Evolutionary conservation across 1,284 basidiomycete species (phyloP), one percentile per base, ranked within the genome.

Genomic region (Ganoderma leucocontextum): DNA sequence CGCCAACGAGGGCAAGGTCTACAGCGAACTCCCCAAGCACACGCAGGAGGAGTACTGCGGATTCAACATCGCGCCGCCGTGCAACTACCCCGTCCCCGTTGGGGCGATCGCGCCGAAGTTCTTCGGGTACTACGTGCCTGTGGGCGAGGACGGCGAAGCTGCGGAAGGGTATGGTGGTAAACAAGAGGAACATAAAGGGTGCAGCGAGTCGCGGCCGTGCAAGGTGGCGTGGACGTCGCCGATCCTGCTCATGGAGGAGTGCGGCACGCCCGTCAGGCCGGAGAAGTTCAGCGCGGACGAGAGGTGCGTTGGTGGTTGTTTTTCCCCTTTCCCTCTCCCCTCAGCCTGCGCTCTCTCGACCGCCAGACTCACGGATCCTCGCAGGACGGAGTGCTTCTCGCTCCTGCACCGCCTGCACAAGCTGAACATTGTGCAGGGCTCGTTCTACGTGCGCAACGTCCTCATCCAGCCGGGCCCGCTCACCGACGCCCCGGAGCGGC

Each of bases 71-170:
- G 71, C 84, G 5, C 70, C 73, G 12, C 84, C 84, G 10, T 39
- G 84, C 57, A 77, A 78, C 47, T 78, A 82, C 58, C 86, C 86
- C 0, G 81, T 83, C 0, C 86, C 86, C 8, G 78, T 83, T 5
- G 80, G 80, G 6, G 79, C 87, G 0, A 70, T 87, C 55, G 83
- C 86, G 5, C 87, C 87, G 5, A 86, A 86, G 74, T 88, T 83
- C 74, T 88, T 84, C 71, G 87, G 87, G 2, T 86, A 84, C 75
- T 88, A 88, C 73, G 72, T 79, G 13, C 82, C 83, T 0, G 15
- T 57, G 38, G 38, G 12, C 15, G 38, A 39, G 39, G 58, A 70
- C 55, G 70, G 72, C 17, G 67, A 61, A 39, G n/a, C 19, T 33
- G 49, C 9, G 39, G 67, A 53, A 4, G 49, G 49, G 12, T 53